These are phyloP conservation scores for Lasiosphaeria ovina DNA, from an alignment of 495 filamentous ascomycete species.

Conservation along the genomic window DNA sequence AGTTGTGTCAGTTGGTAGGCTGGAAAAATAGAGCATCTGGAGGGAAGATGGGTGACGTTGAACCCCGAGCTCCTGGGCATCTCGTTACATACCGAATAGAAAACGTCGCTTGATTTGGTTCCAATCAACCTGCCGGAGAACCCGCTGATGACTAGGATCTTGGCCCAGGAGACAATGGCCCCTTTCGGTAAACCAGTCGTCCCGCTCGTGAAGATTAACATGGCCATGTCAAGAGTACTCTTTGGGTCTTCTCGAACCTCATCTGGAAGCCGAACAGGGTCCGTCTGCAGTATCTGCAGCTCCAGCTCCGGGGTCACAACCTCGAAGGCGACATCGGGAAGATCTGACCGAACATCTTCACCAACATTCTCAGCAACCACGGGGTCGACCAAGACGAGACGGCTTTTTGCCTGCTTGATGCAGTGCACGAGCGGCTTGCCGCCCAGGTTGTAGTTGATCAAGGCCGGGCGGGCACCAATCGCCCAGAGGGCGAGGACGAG, in stretches of 20 bases:
- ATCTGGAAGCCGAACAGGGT: constrained; percentile 63
- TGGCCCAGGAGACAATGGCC: constrained; percentile 79
- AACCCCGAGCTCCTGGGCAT: background rate
- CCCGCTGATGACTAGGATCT: constrained; percentile 50
- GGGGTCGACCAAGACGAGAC: constrained; percentile 72
- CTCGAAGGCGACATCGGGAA: constrained; percentile 54
- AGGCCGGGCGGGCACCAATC: constrained; percentile 84
- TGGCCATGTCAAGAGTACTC: constrained; percentile 55
- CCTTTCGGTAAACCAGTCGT: constrained; percentile 92
- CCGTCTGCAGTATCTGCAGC: constrained; percentile 53
- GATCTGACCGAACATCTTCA: constrained; percentile 42
- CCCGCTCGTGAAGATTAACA: constrained; percentile 82
- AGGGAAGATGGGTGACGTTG: too few relatives aligned
- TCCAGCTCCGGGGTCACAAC: constrained; percentile 64
- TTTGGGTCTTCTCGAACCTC: constrained; percentile 51
- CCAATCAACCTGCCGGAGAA: constrained; percentile 59
- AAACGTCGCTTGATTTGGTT: constrained; percentile 60
- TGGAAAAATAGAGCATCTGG: too few relatives aligned
- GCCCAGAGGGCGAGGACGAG: constrained; percentile 84
- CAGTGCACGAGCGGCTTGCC: constrained; percentile 78
- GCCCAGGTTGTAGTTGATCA: constrained; percentile 89
- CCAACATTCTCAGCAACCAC: constrained; percentile 55
- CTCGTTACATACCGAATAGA: constrained; percentile 65
- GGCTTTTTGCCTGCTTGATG: constrained; percentile 65
- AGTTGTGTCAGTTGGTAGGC: constrained; percentile 14